These are phyloP conservation scores for Aphanocladium album DNA, from an alignment of 2,329 filamentous ascomycete species.

Conservation along the genomic window DNA sequence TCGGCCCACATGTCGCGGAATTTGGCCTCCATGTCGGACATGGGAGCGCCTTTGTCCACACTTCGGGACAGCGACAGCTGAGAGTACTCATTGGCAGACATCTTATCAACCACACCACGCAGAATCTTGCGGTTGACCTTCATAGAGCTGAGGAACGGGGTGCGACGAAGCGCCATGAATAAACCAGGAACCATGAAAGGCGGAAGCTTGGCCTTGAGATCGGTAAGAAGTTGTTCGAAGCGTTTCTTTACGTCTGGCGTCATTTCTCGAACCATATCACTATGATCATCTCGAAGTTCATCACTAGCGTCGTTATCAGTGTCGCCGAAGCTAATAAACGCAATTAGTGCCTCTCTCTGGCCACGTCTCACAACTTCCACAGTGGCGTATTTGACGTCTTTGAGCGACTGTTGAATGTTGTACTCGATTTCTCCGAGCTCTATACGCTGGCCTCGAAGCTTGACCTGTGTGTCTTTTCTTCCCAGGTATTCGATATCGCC, in stretches of 20 bases:
- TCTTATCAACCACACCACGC: neutral
- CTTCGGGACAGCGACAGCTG: neutral
- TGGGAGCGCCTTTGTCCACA: neutral
- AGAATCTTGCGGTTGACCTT: conserved; percentile 17
- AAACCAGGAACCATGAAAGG: conserved; percentile 17
- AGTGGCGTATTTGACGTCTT: conserved; percentile 35
- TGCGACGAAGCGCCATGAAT: conserved; percentile 13
- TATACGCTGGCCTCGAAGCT: conserved; percentile 24
- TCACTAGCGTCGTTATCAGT: neutral
- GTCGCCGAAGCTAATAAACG: neutral
- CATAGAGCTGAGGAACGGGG: conserved; percentile 16
- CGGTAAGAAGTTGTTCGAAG: neutral
- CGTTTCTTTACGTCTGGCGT: neutral
- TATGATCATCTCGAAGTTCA: neutral
- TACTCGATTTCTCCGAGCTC: conserved; percentile 30
- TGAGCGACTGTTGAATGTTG: conserved; percentile 25
- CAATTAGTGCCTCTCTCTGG: neutral
- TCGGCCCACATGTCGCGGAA: conserved; percentile 12
- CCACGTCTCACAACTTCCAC: neutral
- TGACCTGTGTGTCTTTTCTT: conserved; percentile 53
- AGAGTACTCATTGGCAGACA: neutral
- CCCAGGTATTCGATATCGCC: conserved; percentile 41
- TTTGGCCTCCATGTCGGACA: conserved; percentile 6
- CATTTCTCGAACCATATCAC: neutral
- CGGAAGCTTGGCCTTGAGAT: conserved; percentile 11